Percentiles rank a stretch among this genome's conserved stretches.
phyloP scores from a whole-genome alignment of 108 stramenopile genomes.

The Cyclostephanos tholiformis region DNA sequence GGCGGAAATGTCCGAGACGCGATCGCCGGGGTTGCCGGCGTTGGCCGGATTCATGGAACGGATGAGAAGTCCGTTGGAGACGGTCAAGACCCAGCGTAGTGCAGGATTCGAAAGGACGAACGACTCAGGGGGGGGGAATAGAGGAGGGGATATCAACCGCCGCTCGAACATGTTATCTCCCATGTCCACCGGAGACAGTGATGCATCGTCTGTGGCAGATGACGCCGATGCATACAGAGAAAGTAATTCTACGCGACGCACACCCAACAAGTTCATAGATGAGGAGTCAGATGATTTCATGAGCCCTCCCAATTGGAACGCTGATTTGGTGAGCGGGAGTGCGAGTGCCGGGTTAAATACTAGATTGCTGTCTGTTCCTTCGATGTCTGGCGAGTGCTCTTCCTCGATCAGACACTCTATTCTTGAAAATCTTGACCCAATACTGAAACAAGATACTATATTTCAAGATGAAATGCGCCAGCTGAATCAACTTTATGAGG shows the following conservation, averaged over 20 bases:
- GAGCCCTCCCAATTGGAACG: background rate
- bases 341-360: slow-evolving; percentile 1
- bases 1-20: slow-evolving; percentile 15
- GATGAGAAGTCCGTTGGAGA: slow-evolving; percentile 64
- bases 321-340: background rate
- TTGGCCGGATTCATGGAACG: slow-evolving; percentile 71
- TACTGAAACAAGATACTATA: slow-evolving; percentile 58
- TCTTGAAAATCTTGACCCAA: slow-evolving; percentile 64
- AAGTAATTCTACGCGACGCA: background rate
- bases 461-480: slow-evolving; percentile 71
- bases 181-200: slow-evolving; percentile 25
- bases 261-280: background rate
- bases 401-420: slow-evolving; percentile 49
- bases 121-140: background rate
- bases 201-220: slow-evolving; percentile 17
- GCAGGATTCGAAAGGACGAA: background rate
- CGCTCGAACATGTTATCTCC: slow-evolving; percentile 7
- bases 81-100: slow-evolving; percentile 41
- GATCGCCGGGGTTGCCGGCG: slow-evolving; percentile 66
- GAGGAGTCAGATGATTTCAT: background rate
- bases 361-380: background rate
- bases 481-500: slow-evolving; percentile 72
- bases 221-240: slow-evolving; percentile 5
- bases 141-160: slow-evolving; percentile 1
- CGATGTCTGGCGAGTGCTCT: slow-evolving; percentile 26